Evolutionary conservation across 2,329 filamentous ascomycete species (phyloP).

Genomic region (Lachnellula hyalina): DNA sequence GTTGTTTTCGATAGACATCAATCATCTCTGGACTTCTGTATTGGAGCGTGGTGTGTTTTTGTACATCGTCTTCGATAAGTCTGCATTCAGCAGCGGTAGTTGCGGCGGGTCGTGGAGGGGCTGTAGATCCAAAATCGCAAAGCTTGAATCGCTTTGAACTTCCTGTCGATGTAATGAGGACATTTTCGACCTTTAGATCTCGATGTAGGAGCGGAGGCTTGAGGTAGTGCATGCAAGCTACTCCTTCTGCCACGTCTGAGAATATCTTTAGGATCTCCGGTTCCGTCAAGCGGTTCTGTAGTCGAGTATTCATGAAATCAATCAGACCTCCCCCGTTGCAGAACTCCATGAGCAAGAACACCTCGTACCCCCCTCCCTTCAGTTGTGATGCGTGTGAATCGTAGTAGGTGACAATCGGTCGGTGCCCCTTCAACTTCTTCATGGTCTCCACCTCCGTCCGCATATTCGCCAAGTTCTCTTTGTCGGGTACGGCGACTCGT

Average conservation of each 20-base stretch:
- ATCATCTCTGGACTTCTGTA: constrained; percentile 99
- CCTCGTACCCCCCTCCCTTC: constrained; percentile 89
- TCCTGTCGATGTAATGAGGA: constrained; percentile 65
- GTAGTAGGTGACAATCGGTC: constrained; percentile 94
- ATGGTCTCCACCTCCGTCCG: constrained; percentile 98
- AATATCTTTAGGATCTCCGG: constrained; percentile 98
- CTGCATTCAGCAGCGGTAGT: constrained; percentile 84
- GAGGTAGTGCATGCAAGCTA: constrained; percentile 98
- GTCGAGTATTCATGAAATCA: constrained; percentile 98
- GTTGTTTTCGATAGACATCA: constrained; percentile 92
- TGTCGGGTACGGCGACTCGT: constrained; percentile 93
- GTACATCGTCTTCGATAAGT: constrained; percentile 91
- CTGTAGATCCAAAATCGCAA: constrained; percentile 95
- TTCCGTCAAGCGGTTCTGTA: constrained; percentile 94
- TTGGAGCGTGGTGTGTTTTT: constrained; percentile 94
- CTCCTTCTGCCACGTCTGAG: constrained; percentile 88
- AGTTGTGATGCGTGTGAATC: constrained; percentile 96
- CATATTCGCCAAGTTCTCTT: constrained; percentile 91
- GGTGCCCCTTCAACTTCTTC: constrained; percentile 98
- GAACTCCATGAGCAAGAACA: constrained; percentile 97
- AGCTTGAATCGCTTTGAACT: constrained; percentile 81
- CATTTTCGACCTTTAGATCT: constrained; percentile 97
- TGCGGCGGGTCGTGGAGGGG: constrained; percentile 76
- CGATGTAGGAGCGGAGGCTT: constrained; percentile 89
- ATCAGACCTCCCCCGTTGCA: constrained; percentile 93